Evolutionary conservation across 345 rosid species (phyloP).

Genomic region (Brassica carinata): DNA sequence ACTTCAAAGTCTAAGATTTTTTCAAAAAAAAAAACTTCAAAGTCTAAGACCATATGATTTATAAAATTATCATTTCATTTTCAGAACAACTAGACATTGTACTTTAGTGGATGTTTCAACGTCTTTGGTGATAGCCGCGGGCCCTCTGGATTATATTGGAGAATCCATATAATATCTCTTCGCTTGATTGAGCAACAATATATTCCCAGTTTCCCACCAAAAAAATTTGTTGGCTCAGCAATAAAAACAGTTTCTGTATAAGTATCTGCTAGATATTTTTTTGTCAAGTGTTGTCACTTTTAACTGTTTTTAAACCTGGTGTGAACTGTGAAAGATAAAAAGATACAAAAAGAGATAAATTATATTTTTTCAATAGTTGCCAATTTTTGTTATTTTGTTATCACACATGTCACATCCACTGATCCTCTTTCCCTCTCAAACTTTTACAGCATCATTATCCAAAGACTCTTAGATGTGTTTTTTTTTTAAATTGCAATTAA

Average conservation of each 20-base stretch:
- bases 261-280: conserved; percentile 15
- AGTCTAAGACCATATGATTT: conserved; percentile 29
- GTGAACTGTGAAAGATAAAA: conserved; percentile 7
- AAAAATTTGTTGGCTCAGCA: neutral
- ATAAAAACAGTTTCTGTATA: neutral
- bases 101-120: conserved; percentile 39
- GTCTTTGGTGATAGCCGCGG: conserved; percentile 25
- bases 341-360: neutral
- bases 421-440: neutral
- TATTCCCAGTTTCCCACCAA: neutral
- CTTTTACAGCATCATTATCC: too few relatives aligned
- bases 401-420: conserved; percentile 20
- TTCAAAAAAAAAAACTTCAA: too few relatives aligned
- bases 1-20: conserved; percentile 18
- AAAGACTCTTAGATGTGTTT: too few relatives aligned
- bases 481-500: too few relatives aligned
- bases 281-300: neutral
- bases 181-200: conserved; percentile 13
- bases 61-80: conserved; percentile 20
- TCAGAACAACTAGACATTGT: conserved; percentile 8
- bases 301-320: conserved; percentile 17
- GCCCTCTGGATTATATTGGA: conserved; percentile 22
- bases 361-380: neutral
- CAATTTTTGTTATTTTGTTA: neutral
- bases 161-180: conserved; percentile 32